Conservation (phyloP, 2,329 filamentous ascomycete species). For the Colletotrichum trifolii region DNA sequence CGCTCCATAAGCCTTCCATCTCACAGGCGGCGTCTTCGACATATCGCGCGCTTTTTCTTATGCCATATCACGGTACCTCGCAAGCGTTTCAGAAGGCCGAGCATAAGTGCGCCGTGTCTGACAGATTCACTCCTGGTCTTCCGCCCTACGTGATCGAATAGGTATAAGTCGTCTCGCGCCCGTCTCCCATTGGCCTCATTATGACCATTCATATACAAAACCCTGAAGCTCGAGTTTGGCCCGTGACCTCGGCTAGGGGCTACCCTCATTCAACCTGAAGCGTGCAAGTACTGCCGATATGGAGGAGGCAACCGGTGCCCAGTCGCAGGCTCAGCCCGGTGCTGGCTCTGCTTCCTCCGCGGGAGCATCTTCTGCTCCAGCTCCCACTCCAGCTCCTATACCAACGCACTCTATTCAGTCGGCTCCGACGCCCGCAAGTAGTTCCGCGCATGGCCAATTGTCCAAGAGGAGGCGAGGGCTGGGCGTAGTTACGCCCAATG, state of each 20-base stretch:
- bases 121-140: too few species aligned
- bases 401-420: conserved; percentile 12
- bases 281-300: conserved; percentile 35
- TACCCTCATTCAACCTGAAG: conserved; percentile 35
- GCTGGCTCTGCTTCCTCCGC: conserved; percentile 35
- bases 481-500: conserved; percentile 69
- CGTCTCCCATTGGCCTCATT: conserved; percentile 34
- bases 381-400: conserved; percentile 7
- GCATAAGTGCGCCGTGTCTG: too few species aligned
- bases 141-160: not conserved
- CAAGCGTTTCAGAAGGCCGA: too few species aligned
- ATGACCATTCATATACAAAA: conserved; percentile 34
- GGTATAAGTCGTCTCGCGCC: conserved; percentile 21
- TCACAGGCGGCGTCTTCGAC: too few species aligned
- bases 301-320: conserved; percentile 35
- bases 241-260: conserved; percentile 31
- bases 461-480: conserved; percentile 66
- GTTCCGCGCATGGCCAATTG: conserved; percentile 41
- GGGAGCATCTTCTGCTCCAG: conserved; percentile 19
- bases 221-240: conserved; percentile 33
- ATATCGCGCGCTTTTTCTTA: too few species aligned
- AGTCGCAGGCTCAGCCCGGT: conserved; percentile 29
- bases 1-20: too few species aligned
- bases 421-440: conserved; percentile 21
- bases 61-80: too few species aligned